Percentiles rank a stretch among this genome's conserved stretches.
These are phyloP conservation scores for Pseudoneurospora amorphoporcata DNA, from an alignment of 495 filamentous ascomycete species.

Conservation along the genomic window DNA sequence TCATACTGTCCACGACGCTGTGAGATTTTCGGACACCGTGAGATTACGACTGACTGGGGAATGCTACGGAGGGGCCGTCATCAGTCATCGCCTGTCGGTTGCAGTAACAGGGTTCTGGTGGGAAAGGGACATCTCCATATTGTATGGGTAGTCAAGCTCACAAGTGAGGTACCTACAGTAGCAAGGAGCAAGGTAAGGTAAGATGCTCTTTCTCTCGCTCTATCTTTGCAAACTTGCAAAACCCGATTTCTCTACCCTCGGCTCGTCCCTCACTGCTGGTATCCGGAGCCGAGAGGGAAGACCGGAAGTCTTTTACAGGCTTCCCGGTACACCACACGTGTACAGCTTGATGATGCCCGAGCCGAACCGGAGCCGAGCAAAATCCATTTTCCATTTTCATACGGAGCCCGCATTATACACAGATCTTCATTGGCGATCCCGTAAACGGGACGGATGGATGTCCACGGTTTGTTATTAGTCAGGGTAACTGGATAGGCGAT, in stretches of 20 bases:
- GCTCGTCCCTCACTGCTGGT: no score
- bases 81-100: neutral
- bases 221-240: neutral
- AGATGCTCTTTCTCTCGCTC: neutral
- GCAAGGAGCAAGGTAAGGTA: neutral
- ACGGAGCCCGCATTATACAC: neutral
- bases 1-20: neutral
- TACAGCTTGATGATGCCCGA: neutral
- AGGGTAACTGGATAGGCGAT: neutral
- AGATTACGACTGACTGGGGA: neutral
- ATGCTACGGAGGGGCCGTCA: neutral
- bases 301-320: no score
- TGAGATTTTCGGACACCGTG: neutral
- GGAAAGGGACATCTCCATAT: neutral
- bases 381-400: neutral
- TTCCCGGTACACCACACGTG: no score
- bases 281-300: neutral
- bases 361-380: neutral
- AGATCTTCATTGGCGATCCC: neutral
- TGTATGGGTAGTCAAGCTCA: neutral
- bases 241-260: neutral
- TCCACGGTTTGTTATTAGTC: neutral
- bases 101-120: no score
- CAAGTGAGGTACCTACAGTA: neutral
- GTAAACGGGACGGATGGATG: neutral